Evolutionary conservation across 805 yeast genomes (phyloP).

Genomic region (Hanseniaspora meyeri): DNA sequence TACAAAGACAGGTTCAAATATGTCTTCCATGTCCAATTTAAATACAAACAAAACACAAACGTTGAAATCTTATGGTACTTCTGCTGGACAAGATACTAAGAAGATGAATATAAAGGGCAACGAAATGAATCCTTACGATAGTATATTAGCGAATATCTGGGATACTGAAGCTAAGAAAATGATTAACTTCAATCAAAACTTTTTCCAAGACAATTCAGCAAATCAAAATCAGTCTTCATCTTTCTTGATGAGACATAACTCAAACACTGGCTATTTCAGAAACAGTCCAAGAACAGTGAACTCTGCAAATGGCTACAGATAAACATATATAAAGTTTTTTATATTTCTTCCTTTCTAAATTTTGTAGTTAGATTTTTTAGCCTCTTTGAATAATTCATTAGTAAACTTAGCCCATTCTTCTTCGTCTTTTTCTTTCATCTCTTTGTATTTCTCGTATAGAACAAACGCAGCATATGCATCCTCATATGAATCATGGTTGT

Average conservation of each 20-base stretch:
- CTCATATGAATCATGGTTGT: slow-evolving; percentile 93
- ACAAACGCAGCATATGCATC: slow-evolving; percentile 82
- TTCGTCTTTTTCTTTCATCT: slow-evolving; percentile 32
- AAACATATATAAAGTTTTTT: not conserved
- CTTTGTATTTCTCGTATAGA: slow-evolving; percentile 59
- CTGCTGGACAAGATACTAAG: not conserved
- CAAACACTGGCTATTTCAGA: not conserved
- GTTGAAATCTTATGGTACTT: not conserved
- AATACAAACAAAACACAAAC: not conserved
- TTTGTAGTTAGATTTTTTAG: slow-evolving; percentile 30
- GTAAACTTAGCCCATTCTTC: slow-evolving; percentile 54
- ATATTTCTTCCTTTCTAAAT: slow-evolving; percentile 18
- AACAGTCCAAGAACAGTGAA: slow-evolving; percentile 9
- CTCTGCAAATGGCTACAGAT: slow-evolving; percentile 8
- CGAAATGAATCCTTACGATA: not conserved
- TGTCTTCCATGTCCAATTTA: not conserved
- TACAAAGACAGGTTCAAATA: not conserved
- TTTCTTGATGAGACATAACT: slow-evolving; percentile 11
- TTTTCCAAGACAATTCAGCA: not conserved
- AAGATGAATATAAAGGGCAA: not conserved
- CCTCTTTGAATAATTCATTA: slow-evolving; percentile 59
- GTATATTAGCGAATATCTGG: slow-evolving; percentile 11
- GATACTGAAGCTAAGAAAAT: slow-evolving; percentile 9
- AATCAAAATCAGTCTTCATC: not conserved
- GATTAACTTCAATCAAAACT: slow-evolving; percentile 1